Evolutionary conservation across 225 moss, liverwort and hornwort genomes (phyloP), one percentile per base, ranked within the genome.

Genomic region (Climacium dendroides): DNA sequence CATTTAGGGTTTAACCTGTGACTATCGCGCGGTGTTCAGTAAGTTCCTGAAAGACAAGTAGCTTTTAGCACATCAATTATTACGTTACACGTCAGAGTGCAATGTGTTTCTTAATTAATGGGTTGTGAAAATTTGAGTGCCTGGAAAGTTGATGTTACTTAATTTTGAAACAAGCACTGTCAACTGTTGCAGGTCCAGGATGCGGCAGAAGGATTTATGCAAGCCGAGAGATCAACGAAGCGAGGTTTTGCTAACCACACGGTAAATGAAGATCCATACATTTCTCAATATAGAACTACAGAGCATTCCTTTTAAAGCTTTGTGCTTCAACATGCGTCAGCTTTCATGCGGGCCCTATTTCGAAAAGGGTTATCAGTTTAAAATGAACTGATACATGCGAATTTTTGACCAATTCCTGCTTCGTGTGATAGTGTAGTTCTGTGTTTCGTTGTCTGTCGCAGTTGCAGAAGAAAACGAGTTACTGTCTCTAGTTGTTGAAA

Each of bases 171-270:
- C 84, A 72, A 52, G 50, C 74, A 48, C 50, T 63, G 15, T 61
- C 48, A 65, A 85, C 59, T 74, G 69, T 71, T 80, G 86, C 71
- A 85, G 91, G 86, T 89, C 86, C 88, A 89, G 88, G 78, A 80
- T 84, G 90, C 87, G 54, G 88, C 88, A 55, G 84, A 86, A 66
- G 91, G 89, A 58, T 86, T 84, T 78, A 87, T 79, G 74, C 82
- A 89, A 61, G 85, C 62, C 72, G 91, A 91, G 87, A 91, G 87
- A 82, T 82, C 88, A 62, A 61, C 82, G 57, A 91, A 90, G 90
- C 86, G 91, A 83, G 93, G 88, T 62, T 79, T 91, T 84, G 86
- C 81, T 60, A 76, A 85, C 57, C 65, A 58, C 57, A 65, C 81
- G 90, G 90, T 92, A 87, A 81, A 35, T 54, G 67, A 86, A 66